Base-by-base conservation (phyloP, 495 filamentous ascomycete genomes). In the Lepidopterella palustris region DNA sequence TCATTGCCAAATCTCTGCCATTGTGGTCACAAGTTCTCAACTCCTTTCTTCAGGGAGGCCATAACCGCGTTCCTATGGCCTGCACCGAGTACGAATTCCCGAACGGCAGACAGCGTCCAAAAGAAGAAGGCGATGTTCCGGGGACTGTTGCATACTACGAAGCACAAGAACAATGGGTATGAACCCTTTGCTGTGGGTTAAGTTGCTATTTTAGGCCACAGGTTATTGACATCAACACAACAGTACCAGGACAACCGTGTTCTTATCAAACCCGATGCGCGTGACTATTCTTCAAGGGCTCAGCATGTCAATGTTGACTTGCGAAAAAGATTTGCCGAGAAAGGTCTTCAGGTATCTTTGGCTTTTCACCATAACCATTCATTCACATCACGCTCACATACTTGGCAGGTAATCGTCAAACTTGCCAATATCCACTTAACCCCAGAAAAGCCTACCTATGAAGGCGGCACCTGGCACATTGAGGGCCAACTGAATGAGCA, bases 1-100 rank as follows among this genome's bases (percentile, higher is more conserved):
- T 74, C 1, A 74, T 79, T 45, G 73, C 73, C 15, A 66, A 68
- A 23, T 50, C 78, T 4, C 66, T 76, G 32, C 75, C 72, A 0
- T 70, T 75, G n/a, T 78, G 73, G 69, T 71, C 31, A 51, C 68
- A 15, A n/a, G 42, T 47, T 29, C 35, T 39, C 24, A 53, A 27
- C 18, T 42, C 48, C 21, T 24, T 26, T 9, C 13, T 24, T 11
- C 52, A 39, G 24, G 2, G 0, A 3, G 15, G 20, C 20, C 15
- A 27, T 25, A 18, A 21, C 4, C 47, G 47, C 47, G 24, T 50
- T 8, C 18, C 15, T 1, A 50, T 50, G 47, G 47, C 23, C 5
- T 5, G 8, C 20, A 50, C 47, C 6, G 20, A 9, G 24, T 50
- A 50, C 21, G 9, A 50, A 10, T 24, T 25, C 15, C 47, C 47